These are phyloP conservation scores for Schizochytrium sp. DNA, from an alignment of 108 stramenopile species.

Conservation along the genomic window DNA sequence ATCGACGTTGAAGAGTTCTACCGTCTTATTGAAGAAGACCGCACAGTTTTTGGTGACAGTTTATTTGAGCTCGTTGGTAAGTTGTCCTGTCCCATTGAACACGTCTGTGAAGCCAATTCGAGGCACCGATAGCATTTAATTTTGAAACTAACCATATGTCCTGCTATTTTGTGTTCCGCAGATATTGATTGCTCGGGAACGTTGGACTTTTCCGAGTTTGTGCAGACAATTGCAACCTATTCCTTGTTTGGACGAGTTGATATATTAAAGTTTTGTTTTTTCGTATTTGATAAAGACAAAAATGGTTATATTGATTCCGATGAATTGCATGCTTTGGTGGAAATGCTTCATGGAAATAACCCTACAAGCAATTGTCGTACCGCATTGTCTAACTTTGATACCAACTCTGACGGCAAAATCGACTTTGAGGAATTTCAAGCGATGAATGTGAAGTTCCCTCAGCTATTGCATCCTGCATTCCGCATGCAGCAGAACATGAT, in stretches of 20 bases:
- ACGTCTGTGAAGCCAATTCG: not conserved
- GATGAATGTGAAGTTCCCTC: conserved; percentile 60
- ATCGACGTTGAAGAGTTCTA: conserved; percentile 63
- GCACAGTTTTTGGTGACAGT: conserved; percentile 62
- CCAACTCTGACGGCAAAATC: conserved; percentile 55
- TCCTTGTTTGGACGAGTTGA: conserved; percentile 53
- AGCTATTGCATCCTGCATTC: conserved; percentile 67
- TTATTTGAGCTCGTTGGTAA: conserved; percentile 63
- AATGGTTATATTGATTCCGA: conserved; percentile 66
- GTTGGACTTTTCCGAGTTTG: conserved; percentile 61
- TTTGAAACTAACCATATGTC: not conserved
- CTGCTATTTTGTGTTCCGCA: not conserved
- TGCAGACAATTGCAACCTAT: conserved; percentile 56
- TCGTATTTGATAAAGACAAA: conserved; percentile 67
- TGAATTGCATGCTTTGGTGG: conserved; percentile 63
- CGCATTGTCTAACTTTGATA: not conserved
- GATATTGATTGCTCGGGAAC: conserved; percentile 60
- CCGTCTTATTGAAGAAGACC: conserved; percentile 60
- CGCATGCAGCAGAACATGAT: conserved; percentile 68
- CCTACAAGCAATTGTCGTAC: conserved; percentile 31
- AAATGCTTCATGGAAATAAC: conserved; percentile 59
- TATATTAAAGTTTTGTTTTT: conserved; percentile 64
- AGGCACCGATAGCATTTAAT: not conserved
- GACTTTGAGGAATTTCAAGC: conserved; percentile 65
- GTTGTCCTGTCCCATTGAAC: not conserved